Evolutionary conservation across 805 yeast species (phyloP).

Genomic region (Pichia membranifaciens): DNA sequence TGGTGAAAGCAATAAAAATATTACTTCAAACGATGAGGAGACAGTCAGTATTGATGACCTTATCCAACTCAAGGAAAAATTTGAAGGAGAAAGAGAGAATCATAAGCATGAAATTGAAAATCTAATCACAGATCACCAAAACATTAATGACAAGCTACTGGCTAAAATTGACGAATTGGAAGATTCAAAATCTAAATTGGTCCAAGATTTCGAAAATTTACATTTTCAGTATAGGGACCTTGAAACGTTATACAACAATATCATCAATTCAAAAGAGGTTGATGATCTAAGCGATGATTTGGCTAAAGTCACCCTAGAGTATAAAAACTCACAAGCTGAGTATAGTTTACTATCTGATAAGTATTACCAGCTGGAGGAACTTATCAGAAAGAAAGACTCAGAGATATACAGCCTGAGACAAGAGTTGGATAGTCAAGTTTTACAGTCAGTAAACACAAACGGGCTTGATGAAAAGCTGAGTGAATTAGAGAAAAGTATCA

Average conservation of each 20-base stretch:
- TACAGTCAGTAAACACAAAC: neutral
- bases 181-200: conserved; percentile 32
- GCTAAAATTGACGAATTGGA: conserved; percentile 33
- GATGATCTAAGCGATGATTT: conserved; percentile 35
- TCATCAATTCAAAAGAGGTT: conserved; percentile 14
- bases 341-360: conserved; percentile 20
- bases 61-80: conserved; percentile 2
- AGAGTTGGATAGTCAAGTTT: neutral
- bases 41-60: conserved; percentile 5
- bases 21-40: neutral
- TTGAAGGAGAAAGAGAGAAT: conserved; percentile 9
- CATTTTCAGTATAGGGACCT: conserved; percentile 21
- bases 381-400: conserved; percentile 13
- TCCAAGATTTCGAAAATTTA: conserved; percentile 31
- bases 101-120: conserved; percentile 13
- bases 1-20: neutral
- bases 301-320: conserved; percentile 32
- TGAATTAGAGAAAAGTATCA: conserved; percentile 3
- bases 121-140: conserved; percentile 22
- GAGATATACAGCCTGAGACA: conserved; percentile 5
- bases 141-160: conserved; percentile 28
- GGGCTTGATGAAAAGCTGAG: conserved; percentile 1
- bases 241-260: conserved; percentile 7
- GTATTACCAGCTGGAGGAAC: conserved; percentile 13
- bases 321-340: conserved; percentile 26